Percentiles rank a stretch among this genome's conserved stretches.
These are phyloP conservation scores for Polygonum aviculare DNA, from an alignment of 148 eudicot species.

Conservation along the genomic window DNA sequence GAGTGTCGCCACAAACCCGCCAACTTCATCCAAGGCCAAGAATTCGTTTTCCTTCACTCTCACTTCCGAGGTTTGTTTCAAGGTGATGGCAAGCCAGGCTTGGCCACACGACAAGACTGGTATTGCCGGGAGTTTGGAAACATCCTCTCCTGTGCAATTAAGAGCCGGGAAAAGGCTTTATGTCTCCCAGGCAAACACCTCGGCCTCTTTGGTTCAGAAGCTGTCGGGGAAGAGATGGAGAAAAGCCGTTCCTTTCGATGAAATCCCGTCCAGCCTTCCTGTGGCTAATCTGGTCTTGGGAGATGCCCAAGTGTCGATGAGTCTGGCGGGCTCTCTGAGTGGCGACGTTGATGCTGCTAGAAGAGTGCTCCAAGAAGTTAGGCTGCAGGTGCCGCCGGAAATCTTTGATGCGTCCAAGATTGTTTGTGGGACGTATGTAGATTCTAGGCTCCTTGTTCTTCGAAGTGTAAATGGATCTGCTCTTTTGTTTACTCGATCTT, in stretches of 20 bases:
- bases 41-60: conserved; percentile 44
- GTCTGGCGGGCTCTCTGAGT: conserved; percentile 39
- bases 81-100: conserved; percentile 40
- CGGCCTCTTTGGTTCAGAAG: conserved; percentile 35
- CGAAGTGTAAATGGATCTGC: conserved; percentile 86
- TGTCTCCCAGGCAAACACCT: conserved; percentile 24
- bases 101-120: conserved; percentile 92
- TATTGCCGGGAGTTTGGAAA: conserved; percentile 36
- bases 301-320: conserved; percentile 53
- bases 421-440: conserved; percentile 88
- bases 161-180: conserved; percentile 74
- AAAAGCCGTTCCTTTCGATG: conserved; percentile 58
- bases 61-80: conserved; percentile 47
- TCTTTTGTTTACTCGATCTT: conserved; percentile 57
- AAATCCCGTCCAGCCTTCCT: conserved; percentile 85
- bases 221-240: conserved; percentile 65
- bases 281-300: conserved; percentile 55
- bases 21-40: conserved; percentile 18
- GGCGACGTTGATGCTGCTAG: conserved; percentile 37
- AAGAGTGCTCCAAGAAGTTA: conserved; percentile 48
- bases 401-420: conserved; percentile 81
- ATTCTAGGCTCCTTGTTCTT: conserved; percentile 67
- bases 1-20: conserved; percentile 21
- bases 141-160: conserved; percentile 41
- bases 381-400: conserved; percentile 79